Conservation (phyloP, 2,329 filamentous ascomycete species). For the Akanthomyces muscarius region DNA sequence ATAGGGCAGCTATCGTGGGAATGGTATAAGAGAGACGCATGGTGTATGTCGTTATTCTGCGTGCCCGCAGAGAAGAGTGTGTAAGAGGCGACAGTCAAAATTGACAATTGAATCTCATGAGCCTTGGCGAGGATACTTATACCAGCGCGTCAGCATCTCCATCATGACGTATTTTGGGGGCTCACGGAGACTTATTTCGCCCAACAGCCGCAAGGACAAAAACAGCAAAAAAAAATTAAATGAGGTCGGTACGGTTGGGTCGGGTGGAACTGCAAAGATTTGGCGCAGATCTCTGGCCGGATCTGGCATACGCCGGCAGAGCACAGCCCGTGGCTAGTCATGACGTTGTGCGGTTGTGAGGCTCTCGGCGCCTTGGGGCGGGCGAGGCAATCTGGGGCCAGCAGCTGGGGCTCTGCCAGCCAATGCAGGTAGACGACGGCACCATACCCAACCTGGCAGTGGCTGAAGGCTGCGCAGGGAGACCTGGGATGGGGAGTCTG, state of each 20-base stretch:
- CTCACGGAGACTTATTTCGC: background rate
- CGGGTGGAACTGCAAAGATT: background rate
- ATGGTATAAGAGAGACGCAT: background rate
- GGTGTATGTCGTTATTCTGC: background rate
- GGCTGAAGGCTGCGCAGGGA: too few species aligned
- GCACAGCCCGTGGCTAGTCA: background rate
- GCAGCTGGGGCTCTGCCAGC: too few species aligned
- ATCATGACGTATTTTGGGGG: background rate
- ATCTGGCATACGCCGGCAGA: background rate
- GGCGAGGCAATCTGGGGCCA: too few species aligned
- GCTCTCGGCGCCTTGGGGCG: background rate
- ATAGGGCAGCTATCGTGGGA: background rate
- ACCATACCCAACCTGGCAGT: too few species aligned
- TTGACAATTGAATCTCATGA: background rate
- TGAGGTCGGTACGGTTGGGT: background rate
- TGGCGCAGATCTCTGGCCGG: background rate
- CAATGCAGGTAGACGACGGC: too few species aligned
- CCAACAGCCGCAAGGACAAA: background rate
- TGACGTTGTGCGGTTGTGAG: background rate
- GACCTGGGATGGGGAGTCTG: too few species aligned
- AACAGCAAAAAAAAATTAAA: background rate
- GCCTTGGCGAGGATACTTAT: background rate
- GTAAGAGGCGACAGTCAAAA: too few species aligned
- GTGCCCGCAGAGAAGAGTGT: background rate
- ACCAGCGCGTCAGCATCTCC: background rate